Evolutionary conservation across 495 filamentous ascomycete genomes (phyloP), one percentile per base, ranked within the genome.

Genomic region (Chaetomium tenue): DNA sequence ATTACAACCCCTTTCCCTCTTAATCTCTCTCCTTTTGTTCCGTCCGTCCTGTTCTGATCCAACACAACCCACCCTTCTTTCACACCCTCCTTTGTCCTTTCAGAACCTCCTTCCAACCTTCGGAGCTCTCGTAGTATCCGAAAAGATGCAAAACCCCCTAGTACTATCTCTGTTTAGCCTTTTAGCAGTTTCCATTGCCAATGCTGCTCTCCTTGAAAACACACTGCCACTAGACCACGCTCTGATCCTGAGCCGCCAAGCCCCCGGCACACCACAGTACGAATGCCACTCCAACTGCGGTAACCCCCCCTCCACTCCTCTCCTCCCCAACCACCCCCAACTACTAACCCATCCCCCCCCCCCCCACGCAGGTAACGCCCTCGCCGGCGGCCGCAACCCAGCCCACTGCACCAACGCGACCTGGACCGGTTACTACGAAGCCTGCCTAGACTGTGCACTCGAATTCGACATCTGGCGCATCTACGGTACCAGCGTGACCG

Each of bases 401-500:
- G 68, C 62, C 33, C 76, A 75, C 63, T 83, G 81, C 71, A 65
- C 67, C 57, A 71, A 73, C 63, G 60, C 66, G 0, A 73, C 71
- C 9, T 84, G 79, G 73, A 67, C 68, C 25, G 66, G 62, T 11
- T 66, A 73, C 39, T 76, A 80, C 58, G 68, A 68, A 22, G 71
- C 58, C 5, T 82, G 80, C 53, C 68, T 82, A 37, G 62, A 75
- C 20, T 84, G 81, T 58, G 78, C 81, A n/a, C 74, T 75, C 16
- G 69, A 68, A 52, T 62, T 64, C 26, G 60, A 80, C 47, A 81
- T 82, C 63, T 84, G 81, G 81, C 60, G 72, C 51, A 72, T 77
- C 61, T 84, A 84, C 53, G 79, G 79, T 22, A 63, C 47, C 23
- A 67, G 69, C 2, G 69, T 84, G 2, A 66, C 65, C 8, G 51